phyloP scores from a whole-genome alignment of 1,139 yeast genomes.

The Blastobotrys petasosporus region DNA sequence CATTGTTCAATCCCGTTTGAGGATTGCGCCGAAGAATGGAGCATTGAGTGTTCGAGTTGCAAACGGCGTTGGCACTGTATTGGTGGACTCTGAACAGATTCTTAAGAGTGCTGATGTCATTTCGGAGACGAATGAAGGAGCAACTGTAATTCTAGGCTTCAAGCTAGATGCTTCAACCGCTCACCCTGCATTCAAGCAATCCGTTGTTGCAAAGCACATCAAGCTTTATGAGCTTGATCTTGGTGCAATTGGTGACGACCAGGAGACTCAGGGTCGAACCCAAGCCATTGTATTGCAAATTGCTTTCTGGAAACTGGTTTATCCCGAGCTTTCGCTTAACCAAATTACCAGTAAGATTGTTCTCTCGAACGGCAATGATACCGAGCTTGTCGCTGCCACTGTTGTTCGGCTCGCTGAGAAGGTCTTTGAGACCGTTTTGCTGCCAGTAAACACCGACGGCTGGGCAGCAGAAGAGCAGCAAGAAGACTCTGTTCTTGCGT shows the following conservation, averaged over 20 bases:
- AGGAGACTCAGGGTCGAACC: constrained; percentile 73
- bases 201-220: constrained; percentile 50
- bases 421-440: constrained; percentile 31
- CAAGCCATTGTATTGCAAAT: constrained; percentile 69
- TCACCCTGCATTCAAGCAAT: constrained; percentile 49
- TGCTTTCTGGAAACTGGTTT: constrained; percentile 70
- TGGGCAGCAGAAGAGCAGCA: constrained; percentile 3
- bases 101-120: constrained; percentile 55
- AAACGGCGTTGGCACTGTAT: constrained; percentile 37
- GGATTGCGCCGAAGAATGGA: constrained; percentile 33
- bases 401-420: constrained; percentile 53
- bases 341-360: constrained; percentile 72
- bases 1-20: constrained; percentile 68
- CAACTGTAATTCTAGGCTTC: constrained; percentile 48
- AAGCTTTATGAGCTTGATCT: constrained; percentile 38
- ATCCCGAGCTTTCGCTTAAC: constrained; percentile 53
- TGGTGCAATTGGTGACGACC: constrained; percentile 27
- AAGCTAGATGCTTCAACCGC: constrained; percentile 39
- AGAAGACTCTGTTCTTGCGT: constrained; percentile 37
- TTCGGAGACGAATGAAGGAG: constrained; percentile 53
- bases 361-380: constrained; percentile 75
- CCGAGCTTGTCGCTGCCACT: constrained; percentile 78
- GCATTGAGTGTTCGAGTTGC: constrained; percentile 26
- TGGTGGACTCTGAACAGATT: constrained; percentile 55
- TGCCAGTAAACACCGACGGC: constrained; percentile 32